A percentile compares a stretch with the other conserved stretches of the same genome.
These are phyloP conservation scores for Claviceps sp. DNA, from an alignment of 2,329 filamentous ascomycete species.

Conservation along the genomic window DNA sequence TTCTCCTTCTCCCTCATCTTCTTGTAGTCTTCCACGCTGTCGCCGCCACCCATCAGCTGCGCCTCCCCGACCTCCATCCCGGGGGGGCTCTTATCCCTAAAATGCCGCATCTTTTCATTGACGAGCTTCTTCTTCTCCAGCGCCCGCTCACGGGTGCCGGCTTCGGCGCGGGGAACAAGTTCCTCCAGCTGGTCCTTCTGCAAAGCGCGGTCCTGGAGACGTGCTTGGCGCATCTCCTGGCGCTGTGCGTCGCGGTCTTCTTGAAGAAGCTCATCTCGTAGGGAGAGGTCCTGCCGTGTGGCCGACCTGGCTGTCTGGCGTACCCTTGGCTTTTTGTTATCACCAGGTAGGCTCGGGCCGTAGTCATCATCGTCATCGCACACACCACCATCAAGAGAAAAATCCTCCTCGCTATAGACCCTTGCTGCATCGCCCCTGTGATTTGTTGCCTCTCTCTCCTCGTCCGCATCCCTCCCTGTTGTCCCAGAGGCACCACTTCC, in stretches of 20 bases:
- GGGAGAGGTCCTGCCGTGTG: slow-evolving; percentile 57
- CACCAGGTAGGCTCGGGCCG: slow-evolving; percentile 23
- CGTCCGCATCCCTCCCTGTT: slow-evolving; percentile 7
- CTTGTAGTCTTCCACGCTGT: slow-evolving; percentile 55
- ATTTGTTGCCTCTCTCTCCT: slow-evolving; percentile 4
- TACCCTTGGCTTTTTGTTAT: slow-evolving; percentile 6
- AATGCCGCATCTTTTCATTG: slow-evolving; percentile 60
- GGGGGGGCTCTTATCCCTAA: slow-evolving; percentile 50
- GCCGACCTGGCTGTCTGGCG: slow-evolving; percentile 50
- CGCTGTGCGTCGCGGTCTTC: slow-evolving; percentile 38
- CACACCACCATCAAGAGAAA: too few species aligned
- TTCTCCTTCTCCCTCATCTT: slow-evolving; percentile 50
- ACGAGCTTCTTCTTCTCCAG: slow-evolving; percentile 72
- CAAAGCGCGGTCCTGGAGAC: slow-evolving; percentile 47
- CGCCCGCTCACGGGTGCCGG: slow-evolving; percentile 68
- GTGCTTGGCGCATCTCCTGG: slow-evolving; percentile 44
- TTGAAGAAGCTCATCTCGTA: slow-evolving; percentile 35
- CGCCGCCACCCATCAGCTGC: slow-evolving; percentile 65
- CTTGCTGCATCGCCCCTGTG: neutral
- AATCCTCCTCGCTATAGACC: neutral
- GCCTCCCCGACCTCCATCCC: slow-evolving; percentile 43
- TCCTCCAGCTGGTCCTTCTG: slow-evolving; percentile 70
- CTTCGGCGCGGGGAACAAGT: slow-evolving; percentile 65
- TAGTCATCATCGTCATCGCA: slow-evolving; percentile 37
- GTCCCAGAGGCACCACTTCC: neutral